Percentiles rank a stretch among this genome's conserved stretches.
phyloP scores from a whole-genome alignment of 129 eudicot species.

The Flaveria bidentis region DNA sequence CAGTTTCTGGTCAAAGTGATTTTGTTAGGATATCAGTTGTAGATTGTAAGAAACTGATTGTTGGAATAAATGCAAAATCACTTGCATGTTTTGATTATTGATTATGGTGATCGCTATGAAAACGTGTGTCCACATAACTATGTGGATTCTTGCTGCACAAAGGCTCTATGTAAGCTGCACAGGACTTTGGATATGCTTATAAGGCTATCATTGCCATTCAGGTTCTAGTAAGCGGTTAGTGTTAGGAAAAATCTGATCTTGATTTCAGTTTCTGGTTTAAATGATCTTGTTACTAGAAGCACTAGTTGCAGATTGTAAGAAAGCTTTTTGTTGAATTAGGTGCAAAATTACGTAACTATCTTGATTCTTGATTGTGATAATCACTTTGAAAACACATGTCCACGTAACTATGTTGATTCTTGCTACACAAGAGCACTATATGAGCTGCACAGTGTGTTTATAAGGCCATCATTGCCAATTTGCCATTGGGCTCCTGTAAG shows the following conservation, averaged over 20 bases:
- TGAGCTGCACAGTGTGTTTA: background rate
- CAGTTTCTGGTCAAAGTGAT: background rate
- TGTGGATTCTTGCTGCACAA: background rate
- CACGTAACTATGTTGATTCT: background rate
- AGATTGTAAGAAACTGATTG: background rate
- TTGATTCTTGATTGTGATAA: background rate
- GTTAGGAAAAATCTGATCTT: background rate
- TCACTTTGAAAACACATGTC: background rate
- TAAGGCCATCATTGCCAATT: background rate
- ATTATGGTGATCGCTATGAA: background rate
- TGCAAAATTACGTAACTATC: background rate
- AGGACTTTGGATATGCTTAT: background rate
- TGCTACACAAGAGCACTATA: background rate
- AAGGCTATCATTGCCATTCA: background rate
- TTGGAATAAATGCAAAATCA: background rate
- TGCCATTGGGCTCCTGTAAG: background rate
- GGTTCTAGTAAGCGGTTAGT: background rate
- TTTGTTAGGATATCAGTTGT: background rate
- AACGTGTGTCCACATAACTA: background rate
- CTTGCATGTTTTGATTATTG: background rate
- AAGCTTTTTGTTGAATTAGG: background rate
- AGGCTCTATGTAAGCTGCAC: background rate
- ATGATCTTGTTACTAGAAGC: background rate
- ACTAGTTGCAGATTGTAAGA: background rate
- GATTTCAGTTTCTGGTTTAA: background rate